A percentile compares a stretch with the other conserved stretches of the same genome.
These are phyloP conservation scores for Globisporangium takayamanum DNA, from an alignment of 352 stramenopile species.

Conservation along the genomic window DNA sequence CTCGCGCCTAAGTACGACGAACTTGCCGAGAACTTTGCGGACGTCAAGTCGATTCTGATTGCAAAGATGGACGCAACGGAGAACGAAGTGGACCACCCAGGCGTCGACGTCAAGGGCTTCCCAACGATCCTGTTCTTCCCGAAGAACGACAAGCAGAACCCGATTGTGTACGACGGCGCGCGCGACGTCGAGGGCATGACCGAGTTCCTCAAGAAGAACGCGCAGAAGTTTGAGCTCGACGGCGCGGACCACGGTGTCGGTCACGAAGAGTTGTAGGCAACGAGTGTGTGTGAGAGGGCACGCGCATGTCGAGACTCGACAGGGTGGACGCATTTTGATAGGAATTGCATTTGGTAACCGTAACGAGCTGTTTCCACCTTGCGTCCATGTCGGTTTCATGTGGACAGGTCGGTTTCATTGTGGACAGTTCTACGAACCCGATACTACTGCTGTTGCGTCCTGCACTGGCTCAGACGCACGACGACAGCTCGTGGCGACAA, in stretches of 20 bases:
- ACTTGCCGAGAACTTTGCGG: conserved; percentile 81
- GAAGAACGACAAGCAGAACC: conserved; percentile 83
- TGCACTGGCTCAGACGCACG: too few species aligned
- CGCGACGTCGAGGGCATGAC: conserved; percentile 81
- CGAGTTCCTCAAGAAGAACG: conserved; percentile 86
- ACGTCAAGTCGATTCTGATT: conserved; percentile 90
- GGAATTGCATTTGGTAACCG: too few species aligned
- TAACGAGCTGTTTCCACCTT: too few species aligned
- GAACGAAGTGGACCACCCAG: conserved; percentile 92
- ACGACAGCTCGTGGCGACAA: conserved; percentile 4
- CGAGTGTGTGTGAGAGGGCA: too few species aligned
- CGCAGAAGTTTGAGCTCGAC: conserved; percentile 74
- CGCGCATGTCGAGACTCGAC: not conserved
- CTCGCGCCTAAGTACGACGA: conserved; percentile 89
- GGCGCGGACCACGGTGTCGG: conserved; percentile 51
- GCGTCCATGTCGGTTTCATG: too few species aligned
- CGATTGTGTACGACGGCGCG: conserved; percentile 78
- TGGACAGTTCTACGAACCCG: too few species aligned
- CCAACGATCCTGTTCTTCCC: conserved; percentile 95
- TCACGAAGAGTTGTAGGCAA: conserved; percentile 52
- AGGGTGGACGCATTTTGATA: not conserved
- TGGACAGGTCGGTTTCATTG: too few species aligned
- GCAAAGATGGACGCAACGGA: conserved; percentile 94
- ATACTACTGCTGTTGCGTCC: too few species aligned
- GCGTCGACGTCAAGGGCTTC: conserved; percentile 90